Conservation (phyloP, 2,329 filamentous ascomycete species). For the Colletotrichum incanum region DNA sequence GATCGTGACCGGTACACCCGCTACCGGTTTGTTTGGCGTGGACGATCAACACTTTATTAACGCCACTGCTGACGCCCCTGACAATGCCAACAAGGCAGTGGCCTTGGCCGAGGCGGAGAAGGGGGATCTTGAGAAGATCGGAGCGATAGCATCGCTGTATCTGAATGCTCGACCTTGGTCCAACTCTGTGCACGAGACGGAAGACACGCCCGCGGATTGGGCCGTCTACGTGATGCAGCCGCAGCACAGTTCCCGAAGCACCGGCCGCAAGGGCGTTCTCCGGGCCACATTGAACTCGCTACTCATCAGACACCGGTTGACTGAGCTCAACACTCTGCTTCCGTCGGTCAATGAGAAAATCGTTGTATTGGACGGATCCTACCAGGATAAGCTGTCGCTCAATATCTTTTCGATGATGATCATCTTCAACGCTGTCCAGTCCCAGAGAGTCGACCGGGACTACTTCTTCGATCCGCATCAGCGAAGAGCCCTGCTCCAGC, state of each 20-base stretch:
- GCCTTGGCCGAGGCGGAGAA: constrained; percentile 57
- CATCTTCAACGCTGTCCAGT: constrained; percentile 89
- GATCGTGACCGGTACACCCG: constrained; percentile 93
- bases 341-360: constrained; percentile 81
- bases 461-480: constrained; percentile 91
- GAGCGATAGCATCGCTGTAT: constrained; percentile 78
- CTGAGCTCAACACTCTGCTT: constrained; percentile 79
- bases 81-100: constrained; percentile 13
- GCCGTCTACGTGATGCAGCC: constrained; percentile 78
- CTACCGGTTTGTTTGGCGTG: constrained; percentile 84
- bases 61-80: not conserved
- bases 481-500: constrained; percentile 73
- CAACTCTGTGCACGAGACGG: constrained; percentile 68
- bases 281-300: constrained; percentile 81
- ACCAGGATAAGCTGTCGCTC: constrained; percentile 85
- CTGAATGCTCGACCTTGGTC: constrained; percentile 86
- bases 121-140: constrained; percentile 77
- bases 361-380: constrained; percentile 84
- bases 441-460: constrained; percentile 85
- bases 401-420: constrained; percentile 91
- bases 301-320: constrained; percentile 84
- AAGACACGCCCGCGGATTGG: constrained; percentile 78
- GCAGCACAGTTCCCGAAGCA: constrained; percentile 64
- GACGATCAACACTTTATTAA: constrained; percentile 41
- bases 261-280: constrained; percentile 75